Conservation (phyloP, 148 eudicot species). For the Cornus suecica region DNA sequence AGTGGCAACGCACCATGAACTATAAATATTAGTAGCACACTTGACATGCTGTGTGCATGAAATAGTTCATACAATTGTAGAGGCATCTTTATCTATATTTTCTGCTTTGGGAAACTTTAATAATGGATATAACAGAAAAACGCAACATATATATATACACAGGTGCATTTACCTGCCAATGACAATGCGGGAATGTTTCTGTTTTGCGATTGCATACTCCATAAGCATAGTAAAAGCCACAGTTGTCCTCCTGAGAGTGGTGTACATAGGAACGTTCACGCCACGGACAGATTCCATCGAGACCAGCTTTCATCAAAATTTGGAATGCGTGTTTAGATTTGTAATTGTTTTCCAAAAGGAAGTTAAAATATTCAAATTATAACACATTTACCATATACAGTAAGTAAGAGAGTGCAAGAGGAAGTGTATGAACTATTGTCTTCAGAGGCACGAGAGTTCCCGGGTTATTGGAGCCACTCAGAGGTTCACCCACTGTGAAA, state of each 20-base stretch:
- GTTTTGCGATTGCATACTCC: slow-evolving; percentile 51
- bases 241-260: slow-evolving; percentile 71
- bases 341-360: background rate
- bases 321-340: background rate
- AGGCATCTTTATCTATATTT: background rate
- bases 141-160: background rate
- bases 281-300: slow-evolving; percentile 82
- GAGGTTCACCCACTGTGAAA: slow-evolving; percentile 35
- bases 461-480: slow-evolving; percentile 14
- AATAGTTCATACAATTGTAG: too few species aligned
- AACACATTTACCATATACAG: slow-evolving; percentile 59
- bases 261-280: slow-evolving; percentile 79
- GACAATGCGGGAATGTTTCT: slow-evolving; percentile 39
- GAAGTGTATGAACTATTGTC: slow-evolving; percentile 52
- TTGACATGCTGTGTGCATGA: too few species aligned
- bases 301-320: slow-evolving; percentile 44
- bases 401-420: slow-evolving; percentile 64
- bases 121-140: background rate
- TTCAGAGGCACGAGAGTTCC: slow-evolving; percentile 46
- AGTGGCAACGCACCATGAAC: background rate
- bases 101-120: background rate
- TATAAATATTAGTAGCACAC: background rate
- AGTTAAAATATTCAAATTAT: background rate
- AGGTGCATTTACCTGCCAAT: slow-evolving; percentile 45
- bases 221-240: slow-evolving; percentile 70